A percentile compares a stretch with the other conserved stretches of the same genome.
Conservation (phyloP, 371 early-diverging fungal species). For the Lichtheimia ramosa region DNA sequence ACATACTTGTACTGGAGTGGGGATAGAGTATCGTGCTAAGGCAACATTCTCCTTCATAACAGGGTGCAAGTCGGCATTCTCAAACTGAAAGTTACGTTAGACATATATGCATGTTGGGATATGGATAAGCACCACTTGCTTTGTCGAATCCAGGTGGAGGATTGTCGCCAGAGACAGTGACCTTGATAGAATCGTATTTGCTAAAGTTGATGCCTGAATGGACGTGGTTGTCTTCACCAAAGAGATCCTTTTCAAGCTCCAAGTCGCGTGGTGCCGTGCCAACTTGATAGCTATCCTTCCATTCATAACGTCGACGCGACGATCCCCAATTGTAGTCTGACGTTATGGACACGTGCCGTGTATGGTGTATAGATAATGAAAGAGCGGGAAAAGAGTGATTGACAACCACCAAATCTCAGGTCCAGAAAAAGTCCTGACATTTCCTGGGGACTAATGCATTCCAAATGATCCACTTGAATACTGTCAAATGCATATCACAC, state of each 20-base stretch:
- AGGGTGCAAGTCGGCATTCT: slow-evolving; percentile 46
- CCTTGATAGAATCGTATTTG: slow-evolving; percentile 57
- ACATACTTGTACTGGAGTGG: slow-evolving; percentile 71
- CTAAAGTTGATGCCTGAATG: slow-evolving; percentile 59
- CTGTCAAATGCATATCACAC: no score
- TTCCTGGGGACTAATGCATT: no score
- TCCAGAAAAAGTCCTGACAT: no score
- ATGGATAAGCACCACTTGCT: slow-evolving; percentile 14
- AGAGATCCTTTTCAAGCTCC: slow-evolving; percentile 53
- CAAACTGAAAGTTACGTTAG: slow-evolving; percentile 47
- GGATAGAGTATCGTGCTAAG: slow-evolving; percentile 56
- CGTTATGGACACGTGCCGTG: no score
- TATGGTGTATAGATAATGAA: background rate
- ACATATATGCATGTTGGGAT: background rate
- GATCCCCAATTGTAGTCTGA: slow-evolving; percentile 43
- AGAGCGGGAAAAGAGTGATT: background rate
- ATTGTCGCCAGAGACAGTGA: slow-evolving; percentile 46
- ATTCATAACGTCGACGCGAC: slow-evolving; percentile 44
- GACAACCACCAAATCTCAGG: no score
- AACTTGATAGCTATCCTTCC: slow-evolving; percentile 31
- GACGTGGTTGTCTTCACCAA: slow-evolving; percentile 38
- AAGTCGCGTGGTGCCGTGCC: slow-evolving; percentile 43
- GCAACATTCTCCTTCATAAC: slow-evolving; percentile 57
- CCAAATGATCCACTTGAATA: no score
- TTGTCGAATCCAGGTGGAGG: slow-evolving; percentile 42